A percentile compares a stretch with the other conserved stretches of the same genome.
These are phyloP conservation scores for Xylariaceae sp. DNA, from an alignment of 2,329 filamentous ascomycete species.

Conservation along the genomic window DNA sequence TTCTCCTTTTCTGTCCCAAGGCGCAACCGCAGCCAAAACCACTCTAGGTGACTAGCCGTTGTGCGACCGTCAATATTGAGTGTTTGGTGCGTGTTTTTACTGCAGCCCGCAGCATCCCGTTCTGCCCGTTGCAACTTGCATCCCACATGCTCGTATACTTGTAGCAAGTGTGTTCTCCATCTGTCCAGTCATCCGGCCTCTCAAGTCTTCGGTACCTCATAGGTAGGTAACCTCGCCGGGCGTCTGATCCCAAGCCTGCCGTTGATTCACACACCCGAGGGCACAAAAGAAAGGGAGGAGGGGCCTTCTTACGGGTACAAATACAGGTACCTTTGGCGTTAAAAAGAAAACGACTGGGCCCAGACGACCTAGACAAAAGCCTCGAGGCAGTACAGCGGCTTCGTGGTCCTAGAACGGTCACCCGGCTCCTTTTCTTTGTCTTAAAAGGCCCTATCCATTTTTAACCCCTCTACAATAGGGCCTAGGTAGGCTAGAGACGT, in stretches of 20 bases:
- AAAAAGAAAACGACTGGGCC: conserved; percentile 7
- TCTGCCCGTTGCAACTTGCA: background rate
- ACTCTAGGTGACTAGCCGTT: background rate
- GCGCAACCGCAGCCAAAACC: background rate
- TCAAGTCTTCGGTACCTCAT: background rate
- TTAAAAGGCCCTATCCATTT: conserved; percentile 6
- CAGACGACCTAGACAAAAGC: conserved; percentile 2
- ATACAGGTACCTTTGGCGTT: conserved; percentile 3
- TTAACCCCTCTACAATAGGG: conserved; percentile 3
- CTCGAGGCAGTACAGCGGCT: conserved; percentile 1
- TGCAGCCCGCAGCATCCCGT: conserved; percentile 1
- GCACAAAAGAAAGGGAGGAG: background rate
- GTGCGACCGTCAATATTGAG: background rate
- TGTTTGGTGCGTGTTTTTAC: conserved; percentile 2
- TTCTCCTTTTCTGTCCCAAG: background rate
- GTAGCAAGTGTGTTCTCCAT: conserved; percentile 13
- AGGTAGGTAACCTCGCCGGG: conserved; percentile 1
- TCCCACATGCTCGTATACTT: conserved; percentile 16
- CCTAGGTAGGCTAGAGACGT: conserved; percentile 11
- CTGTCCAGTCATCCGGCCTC: conserved; percentile 2
- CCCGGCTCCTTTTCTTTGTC: background rate
- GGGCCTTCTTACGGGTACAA: background rate
- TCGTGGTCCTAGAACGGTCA: conserved; percentile 20
- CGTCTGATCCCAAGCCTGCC: background rate
- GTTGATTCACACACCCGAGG: background rate